Conservation (phyloP, 257 asterid genomes). For the Linaria vulgaris region DNA sequence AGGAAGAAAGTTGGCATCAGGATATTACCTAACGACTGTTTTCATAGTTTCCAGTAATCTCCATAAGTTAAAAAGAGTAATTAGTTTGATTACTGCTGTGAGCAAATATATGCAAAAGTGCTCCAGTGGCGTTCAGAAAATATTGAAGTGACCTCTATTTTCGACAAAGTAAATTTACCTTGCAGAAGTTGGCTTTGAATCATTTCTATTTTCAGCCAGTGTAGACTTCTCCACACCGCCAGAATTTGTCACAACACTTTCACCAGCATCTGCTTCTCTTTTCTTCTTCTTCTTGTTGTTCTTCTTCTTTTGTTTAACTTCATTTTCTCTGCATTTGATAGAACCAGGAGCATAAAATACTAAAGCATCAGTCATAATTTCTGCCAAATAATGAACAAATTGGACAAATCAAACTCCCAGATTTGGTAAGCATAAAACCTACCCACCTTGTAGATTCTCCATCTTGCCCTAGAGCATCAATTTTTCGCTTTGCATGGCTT, state of each 20-base stretch:
- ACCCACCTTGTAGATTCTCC: constrained; percentile 50
- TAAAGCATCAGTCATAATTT: constrained; percentile 4
- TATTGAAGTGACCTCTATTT: neutral
- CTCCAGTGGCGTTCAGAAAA: neutral
- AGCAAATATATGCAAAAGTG: constrained; percentile 11
- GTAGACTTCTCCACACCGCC: constrained; percentile 32
- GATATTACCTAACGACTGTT: neutral
- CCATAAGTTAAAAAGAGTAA: constrained; percentile 11
- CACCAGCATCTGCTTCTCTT: constrained; percentile 38
- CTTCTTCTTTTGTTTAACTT: constrained; percentile 49
- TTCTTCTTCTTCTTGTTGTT: constrained; percentile 77
- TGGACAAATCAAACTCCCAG: neutral
- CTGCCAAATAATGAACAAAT: neutral
- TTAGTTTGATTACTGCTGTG: constrained; percentile 4
- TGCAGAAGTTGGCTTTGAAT: constrained; percentile 40
- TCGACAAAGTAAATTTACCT: constrained; percentile 47
- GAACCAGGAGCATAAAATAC: neutral
- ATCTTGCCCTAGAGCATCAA: constrained; percentile 41
- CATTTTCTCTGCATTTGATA: constrained; percentile 35
- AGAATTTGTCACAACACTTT: constrained; percentile 30
- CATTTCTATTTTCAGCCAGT: constrained; percentile 41
- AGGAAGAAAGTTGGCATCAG: neutral
- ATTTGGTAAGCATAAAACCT: constrained; percentile 2
- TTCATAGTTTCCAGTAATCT: neutral
- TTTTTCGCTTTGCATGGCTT: constrained; percentile 46